phyloP scores from a whole-genome alignment of 164 flowering plant genomes.

The Dillenia turbinata region DNA sequence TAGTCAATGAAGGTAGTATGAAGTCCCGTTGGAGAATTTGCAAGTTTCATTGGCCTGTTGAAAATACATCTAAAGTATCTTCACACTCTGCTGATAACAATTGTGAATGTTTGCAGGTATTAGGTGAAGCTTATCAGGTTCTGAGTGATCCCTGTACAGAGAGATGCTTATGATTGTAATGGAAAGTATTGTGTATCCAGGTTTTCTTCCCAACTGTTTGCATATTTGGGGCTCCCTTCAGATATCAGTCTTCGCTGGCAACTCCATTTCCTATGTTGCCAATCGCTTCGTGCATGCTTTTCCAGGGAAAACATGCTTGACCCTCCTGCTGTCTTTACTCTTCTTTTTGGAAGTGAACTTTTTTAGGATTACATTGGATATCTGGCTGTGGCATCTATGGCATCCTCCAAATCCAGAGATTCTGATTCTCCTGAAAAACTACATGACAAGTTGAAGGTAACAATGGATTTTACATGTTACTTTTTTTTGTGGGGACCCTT shows the following conservation, averaged over 20 bases:
- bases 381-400: slow-evolving; percentile 90
- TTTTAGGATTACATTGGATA: slow-evolving; percentile 93
- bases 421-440: slow-evolving; percentile 53
- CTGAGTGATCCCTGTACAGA: slow-evolving; percentile 83
- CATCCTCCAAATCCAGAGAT: slow-evolving; percentile 63
- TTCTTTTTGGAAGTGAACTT: slow-evolving; percentile 90
- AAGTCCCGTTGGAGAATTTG: too few relatives aligned
- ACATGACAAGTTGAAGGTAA: slow-evolving; percentile 75
- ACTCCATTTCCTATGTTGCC: neutral
- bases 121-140: slow-evolving; percentile 95
- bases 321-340: slow-evolving; percentile 83
- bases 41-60: too few relatives aligned
- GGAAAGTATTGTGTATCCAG: slow-evolving; percentile 69
- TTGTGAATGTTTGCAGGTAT: slow-evolving; percentile 33
- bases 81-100: neutral
- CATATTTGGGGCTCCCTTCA: too few relatives aligned
- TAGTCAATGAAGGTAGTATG: too few relatives aligned
- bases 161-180: slow-evolving; percentile 76
- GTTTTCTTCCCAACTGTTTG: slow-evolving; percentile 21
- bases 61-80: too few relatives aligned
- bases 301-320: slow-evolving; percentile 84
- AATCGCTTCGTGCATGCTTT: slow-evolving; percentile 1
- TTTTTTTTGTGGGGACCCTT: neutral
- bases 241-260: neutral
- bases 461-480: slow-evolving; percentile 11